These are phyloP conservation scores for Cutaneotrichosporon daszewskae DNA, from an alignment of 1,284 basidiomycete species.

Conservation along the genomic window DNA sequence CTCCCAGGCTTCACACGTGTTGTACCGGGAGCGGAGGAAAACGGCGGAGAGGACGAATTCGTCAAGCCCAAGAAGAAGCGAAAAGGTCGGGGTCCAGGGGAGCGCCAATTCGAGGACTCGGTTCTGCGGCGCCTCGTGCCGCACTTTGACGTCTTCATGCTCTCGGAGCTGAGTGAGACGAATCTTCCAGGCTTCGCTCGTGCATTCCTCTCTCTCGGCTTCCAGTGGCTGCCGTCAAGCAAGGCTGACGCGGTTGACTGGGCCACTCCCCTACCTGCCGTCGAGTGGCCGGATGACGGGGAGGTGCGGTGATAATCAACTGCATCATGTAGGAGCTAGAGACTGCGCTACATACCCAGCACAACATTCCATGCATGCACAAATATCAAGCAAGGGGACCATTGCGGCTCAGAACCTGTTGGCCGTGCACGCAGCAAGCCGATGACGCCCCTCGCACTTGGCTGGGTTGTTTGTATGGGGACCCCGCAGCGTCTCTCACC, in stretches of 20 bases:
- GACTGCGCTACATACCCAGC: no score
- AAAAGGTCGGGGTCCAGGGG: slow-evolving; percentile 18
- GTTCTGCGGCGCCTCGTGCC: slow-evolving; percentile 39
- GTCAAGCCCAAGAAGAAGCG: slow-evolving; percentile 42
- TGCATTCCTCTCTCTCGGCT: slow-evolving; percentile 37
- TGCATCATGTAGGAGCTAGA: no score
- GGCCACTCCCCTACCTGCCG: slow-evolving; percentile 30
- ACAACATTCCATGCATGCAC: no score
- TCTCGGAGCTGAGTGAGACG: slow-evolving; percentile 35
- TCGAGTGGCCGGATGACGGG: slow-evolving; percentile 37
- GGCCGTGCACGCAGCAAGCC: no score
- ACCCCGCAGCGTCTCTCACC: no score
- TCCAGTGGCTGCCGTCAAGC: slow-evolving; percentile 33
- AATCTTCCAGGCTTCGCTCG: slow-evolving; percentile 42
- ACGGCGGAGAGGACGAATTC: slow-evolving; percentile 23
- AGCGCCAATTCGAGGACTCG: slow-evolving; percentile 20
- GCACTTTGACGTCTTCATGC: slow-evolving; percentile 22
- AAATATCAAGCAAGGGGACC: no score
- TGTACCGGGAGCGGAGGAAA: neutral
- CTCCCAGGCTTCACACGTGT: slow-evolving; percentile 24
- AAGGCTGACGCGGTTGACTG: slow-evolving; percentile 30
- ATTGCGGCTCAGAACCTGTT: no score
- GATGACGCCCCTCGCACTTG: no score
- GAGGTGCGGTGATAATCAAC: slow-evolving; percentile 26
- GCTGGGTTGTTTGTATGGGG: no score